Evolutionary conservation across 108 stramenopile species (phyloP), one percentile per base, ranked within the genome.

Genomic region (Nannochloropsis granulata): DNA sequence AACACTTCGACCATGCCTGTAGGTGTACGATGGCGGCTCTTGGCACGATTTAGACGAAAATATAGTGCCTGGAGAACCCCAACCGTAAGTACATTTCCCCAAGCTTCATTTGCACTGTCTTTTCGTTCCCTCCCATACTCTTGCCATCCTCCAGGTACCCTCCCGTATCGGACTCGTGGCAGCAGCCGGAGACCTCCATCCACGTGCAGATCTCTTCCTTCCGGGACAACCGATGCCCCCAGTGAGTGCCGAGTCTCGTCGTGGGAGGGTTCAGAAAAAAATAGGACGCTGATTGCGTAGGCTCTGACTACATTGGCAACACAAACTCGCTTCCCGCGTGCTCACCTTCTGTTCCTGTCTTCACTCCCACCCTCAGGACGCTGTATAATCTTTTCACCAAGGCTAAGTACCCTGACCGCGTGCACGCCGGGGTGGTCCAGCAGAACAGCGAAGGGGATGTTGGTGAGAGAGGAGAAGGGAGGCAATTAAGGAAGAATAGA

Each of bases 401-500:
- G 83, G 91, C 91, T 25, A 44, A 21, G 10, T 45, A 87, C 82
- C 91, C 91, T 8, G 45, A 79, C 23, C 88, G 91, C 10, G 25
- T 91, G 42, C 80, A 45, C 44, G 84, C 89, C 14, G 90, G 86
- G 10, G 84, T 90, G 25, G 90, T 90, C 43, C 86, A 91, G 80
- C 91, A 91, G 84, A 90, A 90, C 82, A 23, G 44, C 24, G 90
- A 89, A 23, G 82, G 78, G 24, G 91, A 91, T 79, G 71, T 86
- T 12, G 78, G 34, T 34, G 34, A 34, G 34, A 34, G 34, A 34
- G 34, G 34, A 34, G 5, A 34, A 34, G 34, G 34, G 34, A 34
- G 34, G 34, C 2, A 34, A 3, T 34, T 1, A 34, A 34, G 34
- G 34, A 34, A 34, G 34, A 34, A 34, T 34, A 34, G 34, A 34